A percentile compares a stretch with the other conserved stretches of the same genome.
phyloP scores from a whole-genome alignment of 2,329 filamentous ascomycete genomes.

The Pleomassaria siparia region DNA sequence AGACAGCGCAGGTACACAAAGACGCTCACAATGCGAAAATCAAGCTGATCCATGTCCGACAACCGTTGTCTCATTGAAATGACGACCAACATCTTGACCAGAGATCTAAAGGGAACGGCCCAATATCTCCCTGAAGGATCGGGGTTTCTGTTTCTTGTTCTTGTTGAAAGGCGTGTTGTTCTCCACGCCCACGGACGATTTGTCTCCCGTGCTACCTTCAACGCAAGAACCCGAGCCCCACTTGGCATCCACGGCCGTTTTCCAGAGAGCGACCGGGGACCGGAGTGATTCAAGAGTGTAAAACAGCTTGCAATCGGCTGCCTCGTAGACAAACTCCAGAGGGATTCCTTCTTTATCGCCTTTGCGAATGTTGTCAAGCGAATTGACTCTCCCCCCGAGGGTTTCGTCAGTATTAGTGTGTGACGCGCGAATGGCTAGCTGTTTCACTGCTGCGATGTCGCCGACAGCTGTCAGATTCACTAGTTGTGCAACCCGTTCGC shows the following conservation, averaged over 20 bases:
- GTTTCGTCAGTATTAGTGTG: slow-evolving; percentile 3
- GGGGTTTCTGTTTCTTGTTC: not conserved
- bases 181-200: slow-evolving; percentile 13
- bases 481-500: slow-evolving; percentile 1
- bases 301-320: slow-evolving; percentile 26
- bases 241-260: slow-evolving; percentile 22
- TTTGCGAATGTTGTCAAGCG: slow-evolving; percentile 26
- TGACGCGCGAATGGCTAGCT: slow-evolving; percentile 13
- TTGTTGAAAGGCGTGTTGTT: slow-evolving; percentile 10
- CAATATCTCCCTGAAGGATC: not conserved
- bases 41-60: too few species aligned
- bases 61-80: too few species aligned
- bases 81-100: slow-evolving; percentile 1
- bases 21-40: too few species aligned
- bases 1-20: too few species aligned
- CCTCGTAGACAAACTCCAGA: slow-evolving; percentile 28
- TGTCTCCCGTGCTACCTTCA: slow-evolving; percentile 15
- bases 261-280: slow-evolving; percentile 44
- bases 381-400: slow-evolving; percentile 14
- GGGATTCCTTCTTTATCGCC: slow-evolving; percentile 18
- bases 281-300: slow-evolving; percentile 12
- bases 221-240: slow-evolving; percentile 24
- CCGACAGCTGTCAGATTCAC: slow-evolving; percentile 16
- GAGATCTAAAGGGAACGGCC: slow-evolving; percentile 1
- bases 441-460: slow-evolving; percentile 8